Percentiles rank a stretch among this genome's conserved stretches.
These are phyloP conservation scores for Botrytis cinerea DNA, from an alignment of 2,329 filamentous ascomycete species.

Conservation along the genomic window DNA sequence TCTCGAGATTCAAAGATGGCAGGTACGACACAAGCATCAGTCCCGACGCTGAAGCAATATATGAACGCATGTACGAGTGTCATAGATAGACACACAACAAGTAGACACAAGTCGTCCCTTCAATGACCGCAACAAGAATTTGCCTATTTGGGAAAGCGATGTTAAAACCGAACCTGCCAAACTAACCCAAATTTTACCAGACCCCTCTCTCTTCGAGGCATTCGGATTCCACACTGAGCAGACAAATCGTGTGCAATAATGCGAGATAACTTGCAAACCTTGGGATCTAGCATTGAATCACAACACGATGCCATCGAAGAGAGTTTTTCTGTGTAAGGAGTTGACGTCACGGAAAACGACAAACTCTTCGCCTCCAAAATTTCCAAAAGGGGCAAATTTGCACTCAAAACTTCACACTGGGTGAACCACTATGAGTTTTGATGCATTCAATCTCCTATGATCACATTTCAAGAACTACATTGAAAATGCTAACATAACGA, in stretches of 20 bases:
- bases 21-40: not conserved
- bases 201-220: too few species aligned
- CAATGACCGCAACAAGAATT: too few species aligned
- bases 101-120: not conserved
- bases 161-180: not conserved
- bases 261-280: not conserved
- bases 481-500: not conserved
- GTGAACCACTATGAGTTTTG: not conserved
- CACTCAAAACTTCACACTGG: not conserved
- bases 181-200: not conserved
- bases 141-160: not conserved
- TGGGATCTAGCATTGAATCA: not conserved
- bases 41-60: not conserved
- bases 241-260: not conserved
- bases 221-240: not conserved
- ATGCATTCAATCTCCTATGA: not conserved
- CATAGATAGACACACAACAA: not conserved
- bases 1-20: not conserved
- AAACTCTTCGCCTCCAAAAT: too few species aligned
- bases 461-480: not conserved
- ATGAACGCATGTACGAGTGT: not conserved
- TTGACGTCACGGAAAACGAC: not conserved
- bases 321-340: not conserved
- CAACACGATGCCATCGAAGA: not conserved
- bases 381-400: not conserved